Evolutionary conservation across 2,329 filamentous ascomycete species (phyloP), one percentile per base, ranked within the genome.

Genomic region (Penicillium decumbens): DNA sequence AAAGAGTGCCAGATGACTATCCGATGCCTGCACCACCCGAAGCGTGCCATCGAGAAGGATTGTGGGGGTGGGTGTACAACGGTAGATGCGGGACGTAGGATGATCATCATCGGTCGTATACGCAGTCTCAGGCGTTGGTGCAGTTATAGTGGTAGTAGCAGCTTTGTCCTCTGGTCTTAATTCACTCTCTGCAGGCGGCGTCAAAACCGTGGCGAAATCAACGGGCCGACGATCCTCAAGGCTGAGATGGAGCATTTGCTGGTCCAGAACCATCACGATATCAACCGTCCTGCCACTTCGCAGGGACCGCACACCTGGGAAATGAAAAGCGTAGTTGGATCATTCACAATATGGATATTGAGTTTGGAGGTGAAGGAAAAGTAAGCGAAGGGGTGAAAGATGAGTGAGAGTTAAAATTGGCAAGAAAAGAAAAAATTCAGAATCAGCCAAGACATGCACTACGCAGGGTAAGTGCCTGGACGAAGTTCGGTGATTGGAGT

Each of bases 1-100:
- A 40, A 68, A 72, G 20, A 72, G 53, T 4, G 56, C 47, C 20
- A 71, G 56, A 57, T 75, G 73, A 51, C 72, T 74, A 29, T 73
- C 65, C 3, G 77, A 79, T 3, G 74, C 69, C 43, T 75, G 62
- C 18, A 70, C 32, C n/a, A 75, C 57, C n/a, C 54, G 60, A 12
- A 72, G 54, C 6, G 65, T 58, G 5, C 64, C 54, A 49, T 74
- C 65, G 12, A 74, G 61, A 25, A 74, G 55, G n/a, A 72, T 54
- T 1, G 69, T 72, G 3, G 72, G 72, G 6, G 63, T 60, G 0
- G 71, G 69, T 0, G 67, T 69, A 23, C 42, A 49, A 35, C 63
- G 63, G 45, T 62, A 66, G 13, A 66, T 65, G 13, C 58, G 58
- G 42, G 45, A 47, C 39, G 64, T 43, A 6, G 56, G 46, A 23